Base-by-base conservation (phyloP, 2,329 filamentous ascomycete genomes). In the Monosporascus sp. region DNA sequence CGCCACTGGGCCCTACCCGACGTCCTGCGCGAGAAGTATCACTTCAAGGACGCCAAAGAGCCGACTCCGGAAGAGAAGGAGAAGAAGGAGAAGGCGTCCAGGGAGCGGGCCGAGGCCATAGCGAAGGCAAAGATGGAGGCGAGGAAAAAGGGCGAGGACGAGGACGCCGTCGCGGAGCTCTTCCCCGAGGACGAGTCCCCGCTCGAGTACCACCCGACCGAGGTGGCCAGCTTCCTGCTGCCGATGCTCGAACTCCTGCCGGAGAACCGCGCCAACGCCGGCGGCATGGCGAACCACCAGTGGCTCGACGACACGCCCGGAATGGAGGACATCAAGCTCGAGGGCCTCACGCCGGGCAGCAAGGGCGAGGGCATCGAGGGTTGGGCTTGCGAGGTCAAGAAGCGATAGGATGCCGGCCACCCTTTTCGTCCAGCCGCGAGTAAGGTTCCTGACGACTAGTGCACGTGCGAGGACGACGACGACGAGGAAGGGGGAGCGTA, bases 1-100 rank as follows among this genome's bases (percentile, higher is more conserved):
- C 88, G 94, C 50, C 93, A 97, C 73, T 99, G 94, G 94, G 91
- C 92, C 0, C 77, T 99, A 6, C 84, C 92, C 0, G 93, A 97
- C 64, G 94, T 99, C 1, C 78, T 99, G 34, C 83, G 88, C 55
- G 94, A 99, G 72, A 99, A 99, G 69, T 99, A 99, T 67, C 94
- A 97, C 70, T 97, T 96, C 72, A 85, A 83, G 59, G 83, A 89
- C 57, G 72, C 94, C 49, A 91, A 97, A 61, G 85, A 84, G 48
- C 86, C 86, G 70, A 82, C 84, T 46, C 80, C 61, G 3, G 64
- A 64, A 44, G 65, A 68, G 46, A 58, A 57, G 7, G 67, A 69
- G 55, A 64, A 67, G 51, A 66, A 62, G 46, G 66, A 68, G 46
- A 66, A 64, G 51, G 55, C 57, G 17, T 41, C 60, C 1, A 60